Conservation (phyloP, 176 grass and related monocot species). For the Carex cristatella region DNA sequence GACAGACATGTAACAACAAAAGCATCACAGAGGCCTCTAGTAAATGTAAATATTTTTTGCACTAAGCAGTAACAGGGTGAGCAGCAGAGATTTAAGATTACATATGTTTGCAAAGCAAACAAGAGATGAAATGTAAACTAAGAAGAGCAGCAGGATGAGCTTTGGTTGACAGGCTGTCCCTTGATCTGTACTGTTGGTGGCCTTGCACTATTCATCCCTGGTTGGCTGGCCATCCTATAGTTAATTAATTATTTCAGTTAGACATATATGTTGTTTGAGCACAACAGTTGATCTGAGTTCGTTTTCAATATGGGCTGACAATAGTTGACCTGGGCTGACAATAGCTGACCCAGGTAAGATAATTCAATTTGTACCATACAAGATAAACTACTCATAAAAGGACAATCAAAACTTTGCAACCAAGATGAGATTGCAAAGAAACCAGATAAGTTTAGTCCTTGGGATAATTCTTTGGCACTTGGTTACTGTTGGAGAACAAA, state of each 20-base stretch:
- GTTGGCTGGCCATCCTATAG: constrained; percentile 78
- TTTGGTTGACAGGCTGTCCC: constrained; percentile 59
- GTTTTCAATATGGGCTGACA: neutral
- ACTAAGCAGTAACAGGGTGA: constrained; percentile 7
- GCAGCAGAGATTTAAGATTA: constrained; percentile 20
- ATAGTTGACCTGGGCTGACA: neutral
- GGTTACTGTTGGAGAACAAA: neutral
- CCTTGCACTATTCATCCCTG: constrained; percentile 33
- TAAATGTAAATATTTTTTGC: constrained; percentile 10
- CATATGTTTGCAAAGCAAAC: constrained; percentile 8
- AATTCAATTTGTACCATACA: neutral
- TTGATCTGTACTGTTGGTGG: constrained; percentile 58
- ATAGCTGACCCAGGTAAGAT: neutral
- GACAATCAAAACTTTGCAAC: neutral
- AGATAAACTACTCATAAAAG: neutral
- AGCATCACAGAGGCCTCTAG: constrained; percentile 6
- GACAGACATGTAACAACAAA: constrained; percentile 17
- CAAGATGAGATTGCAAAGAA: neutral
- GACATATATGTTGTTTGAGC: neutral
- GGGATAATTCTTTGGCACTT: neutral
- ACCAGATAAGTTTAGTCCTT: neutral
- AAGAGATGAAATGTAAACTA: constrained; percentile 30
- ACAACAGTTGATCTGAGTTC: neutral
- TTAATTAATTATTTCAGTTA: constrained; percentile 13
- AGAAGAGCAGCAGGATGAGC: constrained; percentile 51